A percentile compares a stretch with the other conserved stretches of the same genome.
phyloP scores from a whole-genome alignment of 2,329 filamentous ascomycete species.

The Botrytis sinoallii region DNA sequence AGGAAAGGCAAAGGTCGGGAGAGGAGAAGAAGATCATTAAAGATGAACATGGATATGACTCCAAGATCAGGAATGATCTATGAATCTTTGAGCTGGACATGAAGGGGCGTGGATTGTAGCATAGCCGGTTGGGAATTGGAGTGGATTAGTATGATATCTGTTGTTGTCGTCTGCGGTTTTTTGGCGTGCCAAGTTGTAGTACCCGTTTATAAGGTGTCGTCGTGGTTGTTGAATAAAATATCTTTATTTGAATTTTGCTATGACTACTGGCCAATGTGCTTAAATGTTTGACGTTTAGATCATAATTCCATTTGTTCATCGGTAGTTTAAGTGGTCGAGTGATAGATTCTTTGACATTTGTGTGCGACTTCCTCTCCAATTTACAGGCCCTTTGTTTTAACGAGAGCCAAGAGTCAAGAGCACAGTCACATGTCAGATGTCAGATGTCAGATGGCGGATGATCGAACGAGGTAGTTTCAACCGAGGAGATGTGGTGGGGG shows the following conservation, averaged over 20 bases:
- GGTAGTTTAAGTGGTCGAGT: background rate
- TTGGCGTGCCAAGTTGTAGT: background rate
- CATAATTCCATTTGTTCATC: background rate
- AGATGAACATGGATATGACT: background rate
- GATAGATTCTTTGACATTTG: background rate
- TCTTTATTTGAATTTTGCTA: background rate
- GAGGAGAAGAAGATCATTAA: background rate
- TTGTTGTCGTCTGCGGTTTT: background rate
- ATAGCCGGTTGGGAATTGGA: slow-evolving; percentile 7
- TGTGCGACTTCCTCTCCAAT: background rate
- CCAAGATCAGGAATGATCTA: slow-evolving; percentile 9
- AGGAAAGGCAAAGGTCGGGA: background rate
- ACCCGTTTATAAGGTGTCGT: background rate
- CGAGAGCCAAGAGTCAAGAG: background rate
- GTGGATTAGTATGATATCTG: slow-evolving; percentile 6
- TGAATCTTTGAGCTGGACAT: background rate
- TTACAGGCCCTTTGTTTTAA: background rate
- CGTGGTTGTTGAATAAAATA: background rate
- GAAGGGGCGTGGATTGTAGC: background rate
- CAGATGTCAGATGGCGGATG: background rate
- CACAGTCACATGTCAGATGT: background rate
- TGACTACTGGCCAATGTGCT: background rate
- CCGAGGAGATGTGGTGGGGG: background rate
- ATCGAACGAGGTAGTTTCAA: background rate
- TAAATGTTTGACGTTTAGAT: background rate